These are phyloP conservation scores for Penicillium cosmopolitanum DNA, from an alignment of 495 filamentous ascomycete species.

Conservation along the genomic window DNA sequence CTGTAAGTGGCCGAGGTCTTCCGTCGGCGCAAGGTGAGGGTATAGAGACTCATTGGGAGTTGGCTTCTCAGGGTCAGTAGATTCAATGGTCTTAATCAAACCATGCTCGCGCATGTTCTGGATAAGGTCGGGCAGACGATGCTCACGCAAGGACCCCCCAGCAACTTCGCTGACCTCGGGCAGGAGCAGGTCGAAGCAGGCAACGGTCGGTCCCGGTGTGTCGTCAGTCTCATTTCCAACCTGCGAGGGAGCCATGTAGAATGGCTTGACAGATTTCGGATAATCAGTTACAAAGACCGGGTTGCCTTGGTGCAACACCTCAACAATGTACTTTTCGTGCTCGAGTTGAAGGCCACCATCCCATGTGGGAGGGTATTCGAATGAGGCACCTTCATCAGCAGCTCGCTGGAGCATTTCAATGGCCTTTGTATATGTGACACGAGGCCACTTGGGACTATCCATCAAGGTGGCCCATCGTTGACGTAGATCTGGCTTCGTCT, in stretches of 20 bases:
- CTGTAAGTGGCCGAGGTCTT: constrained; percentile 61
- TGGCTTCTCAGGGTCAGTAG: constrained; percentile 13
- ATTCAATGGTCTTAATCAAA: constrained; percentile 40
- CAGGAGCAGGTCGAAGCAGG: constrained; percentile 94
- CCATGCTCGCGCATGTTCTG: constrained; percentile 72
- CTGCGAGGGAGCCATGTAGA: constrained; percentile 83
- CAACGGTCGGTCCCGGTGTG: constrained; percentile 61
- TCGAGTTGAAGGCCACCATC: constrained; percentile 81
- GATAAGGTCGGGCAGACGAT: constrained; percentile 71
- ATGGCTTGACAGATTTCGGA: constrained; percentile 82
- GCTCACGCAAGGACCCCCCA: constrained; percentile 92
- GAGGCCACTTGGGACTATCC: constrained; percentile 66
- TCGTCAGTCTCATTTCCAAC: constrained; percentile 15
- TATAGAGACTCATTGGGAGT: constrained; percentile 31
- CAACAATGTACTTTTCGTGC: constrained; percentile 88
- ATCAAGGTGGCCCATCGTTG: constrained; percentile 73
- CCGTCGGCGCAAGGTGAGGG: constrained; percentile 44
- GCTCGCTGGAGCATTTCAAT: constrained; percentile 69
- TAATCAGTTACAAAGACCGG: constrained; percentile 96
- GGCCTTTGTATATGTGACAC: constrained; percentile 83
- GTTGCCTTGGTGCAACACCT: constrained; percentile 63
- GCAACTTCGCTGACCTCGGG: constrained; percentile 88
- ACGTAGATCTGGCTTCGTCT: constrained; percentile 50
- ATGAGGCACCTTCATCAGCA: constrained; percentile 51
- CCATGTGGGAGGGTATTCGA: constrained; percentile 70